Conservation (phyloP, 768 basidiomycete species). For the Macrolepiota albuminosa region DNA sequence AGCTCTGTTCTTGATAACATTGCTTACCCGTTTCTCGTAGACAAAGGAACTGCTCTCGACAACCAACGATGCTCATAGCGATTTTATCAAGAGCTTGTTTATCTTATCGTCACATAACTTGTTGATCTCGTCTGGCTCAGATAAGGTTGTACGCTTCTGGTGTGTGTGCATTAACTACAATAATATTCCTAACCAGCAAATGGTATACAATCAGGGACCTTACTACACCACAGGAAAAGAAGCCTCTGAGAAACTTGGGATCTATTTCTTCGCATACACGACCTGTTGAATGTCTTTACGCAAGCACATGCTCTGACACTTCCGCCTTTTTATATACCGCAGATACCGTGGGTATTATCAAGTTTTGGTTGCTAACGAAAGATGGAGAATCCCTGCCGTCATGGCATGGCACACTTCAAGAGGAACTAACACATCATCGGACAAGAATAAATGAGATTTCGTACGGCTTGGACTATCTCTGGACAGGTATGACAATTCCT, state of each 20-base stretch:
- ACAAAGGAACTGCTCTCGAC: conserved; percentile 66
- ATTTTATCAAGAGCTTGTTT: conserved; percentile 86
- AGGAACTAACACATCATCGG: conserved; percentile 68
- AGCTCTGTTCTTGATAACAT: neutral
- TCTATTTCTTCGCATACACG: conserved; percentile 82
- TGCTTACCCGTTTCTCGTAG: conserved; percentile 31
- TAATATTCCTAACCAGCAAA: neutral
- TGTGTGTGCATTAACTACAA: conserved; percentile 29
- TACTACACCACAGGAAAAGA: conserved; percentile 34
- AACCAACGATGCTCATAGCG: conserved; percentile 66
- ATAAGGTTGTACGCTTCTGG: conserved; percentile 88
- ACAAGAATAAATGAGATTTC: conserved; percentile 77
- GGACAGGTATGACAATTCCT: conserved; percentile 63
- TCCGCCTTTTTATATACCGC: conserved; percentile 67
- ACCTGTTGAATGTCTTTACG: conserved; percentile 78
- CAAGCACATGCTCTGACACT: conserved; percentile 39
- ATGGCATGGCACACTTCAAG: conserved; percentile 46
- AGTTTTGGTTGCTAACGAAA: conserved; percentile 67
- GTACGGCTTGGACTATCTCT: conserved; percentile 67
- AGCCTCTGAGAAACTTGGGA: conserved; percentile 48
- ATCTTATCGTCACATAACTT: conserved; percentile 63
- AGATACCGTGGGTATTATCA: conserved; percentile 91
- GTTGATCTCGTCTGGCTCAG: conserved; percentile 84
- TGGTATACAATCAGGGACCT: conserved; percentile 50
- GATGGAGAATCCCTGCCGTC: conserved; percentile 31